Conservation (phyloP, 164 flowering plant species). For the Vitis cinerea region DNA sequence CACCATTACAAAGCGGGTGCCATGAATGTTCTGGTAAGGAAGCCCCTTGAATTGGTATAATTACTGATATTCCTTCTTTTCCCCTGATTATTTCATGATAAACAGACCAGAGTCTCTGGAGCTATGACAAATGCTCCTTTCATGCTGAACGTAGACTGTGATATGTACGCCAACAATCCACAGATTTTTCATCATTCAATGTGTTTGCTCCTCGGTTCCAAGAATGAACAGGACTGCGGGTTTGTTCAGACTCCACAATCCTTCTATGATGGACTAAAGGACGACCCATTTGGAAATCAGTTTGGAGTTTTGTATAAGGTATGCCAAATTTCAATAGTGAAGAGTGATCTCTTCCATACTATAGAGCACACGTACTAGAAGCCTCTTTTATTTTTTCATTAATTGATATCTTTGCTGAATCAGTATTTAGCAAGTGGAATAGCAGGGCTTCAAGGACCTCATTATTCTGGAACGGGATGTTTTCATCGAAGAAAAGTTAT, state of each 20-base stretch:
- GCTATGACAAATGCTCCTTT: slow-evolving; percentile 71
- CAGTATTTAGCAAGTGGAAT: slow-evolving; percentile 30
- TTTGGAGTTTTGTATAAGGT: slow-evolving; percentile 21
- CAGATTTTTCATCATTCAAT: slow-evolving; percentile 47
- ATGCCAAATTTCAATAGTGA: not conserved
- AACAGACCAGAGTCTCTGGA: slow-evolving; percentile 63
- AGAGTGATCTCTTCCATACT: too few relatives aligned
- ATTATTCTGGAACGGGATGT: slow-evolving; percentile 54
- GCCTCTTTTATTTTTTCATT: not conserved
- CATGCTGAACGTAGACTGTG: slow-evolving; percentile 75
- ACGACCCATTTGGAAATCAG: slow-evolving; percentile 54
- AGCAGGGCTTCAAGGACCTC: slow-evolving; percentile 48
- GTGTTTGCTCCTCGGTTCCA: slow-evolving; percentile 43
- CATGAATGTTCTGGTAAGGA: slow-evolving; percentile 59
- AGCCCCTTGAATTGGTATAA: too few relatives aligned
- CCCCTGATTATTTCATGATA: not conserved
- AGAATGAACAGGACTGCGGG: slow-evolving; percentile 29
- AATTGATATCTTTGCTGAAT: not conserved
- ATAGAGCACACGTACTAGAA: too few relatives aligned
- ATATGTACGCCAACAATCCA: slow-evolving; percentile 65
- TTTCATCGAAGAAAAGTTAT: slow-evolving; percentile 56
- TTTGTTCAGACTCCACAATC: slow-evolving; percentile 56
- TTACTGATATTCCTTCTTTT: not conserved
- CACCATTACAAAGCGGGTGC: slow-evolving; percentile 81
- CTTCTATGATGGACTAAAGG: slow-evolving; percentile 43